Evolutionary conservation across 352 stramenopile species (phyloP).

Genomic region (Blastocystis sp.): DNA sequence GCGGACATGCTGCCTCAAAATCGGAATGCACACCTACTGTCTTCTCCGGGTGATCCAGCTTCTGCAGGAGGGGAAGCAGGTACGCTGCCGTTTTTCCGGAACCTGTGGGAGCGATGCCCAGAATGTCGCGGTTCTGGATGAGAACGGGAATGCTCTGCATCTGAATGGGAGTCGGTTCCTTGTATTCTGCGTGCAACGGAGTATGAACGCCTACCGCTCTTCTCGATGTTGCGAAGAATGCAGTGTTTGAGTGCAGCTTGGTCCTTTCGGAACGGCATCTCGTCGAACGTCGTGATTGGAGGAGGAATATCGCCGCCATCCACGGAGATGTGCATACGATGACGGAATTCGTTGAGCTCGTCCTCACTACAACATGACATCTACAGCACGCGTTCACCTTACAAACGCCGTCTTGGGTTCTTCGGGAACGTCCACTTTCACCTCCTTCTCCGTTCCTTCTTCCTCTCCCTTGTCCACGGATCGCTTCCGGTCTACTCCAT

Average conservation of each 20-base stretch:
- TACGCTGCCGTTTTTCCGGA: constrained; percentile 92
- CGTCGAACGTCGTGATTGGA: constrained; percentile 52
- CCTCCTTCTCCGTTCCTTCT: background rate
- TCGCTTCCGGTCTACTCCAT: background rate
- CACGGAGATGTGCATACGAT: constrained; percentile 50
- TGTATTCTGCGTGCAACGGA: constrained; percentile 70
- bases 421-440: background rate
- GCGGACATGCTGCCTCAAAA: constrained; percentile 68
- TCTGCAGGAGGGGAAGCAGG: constrained; percentile 80
- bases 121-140: constrained; percentile 77
- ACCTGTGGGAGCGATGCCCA: constrained; percentile 87
- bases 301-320: constrained; percentile 47
- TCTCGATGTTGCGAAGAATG: constrained; percentile 49
- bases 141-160: constrained; percentile 87
- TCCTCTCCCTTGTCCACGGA: background rate
- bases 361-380: background rate
- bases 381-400: background rate
- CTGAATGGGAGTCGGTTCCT: constrained; percentile 95
- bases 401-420: background rate
- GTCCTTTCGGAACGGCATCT: constrained; percentile 56
- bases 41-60: constrained; percentile 64
- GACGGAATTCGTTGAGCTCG: constrained; percentile 33
- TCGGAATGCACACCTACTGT: constrained; percentile 19
- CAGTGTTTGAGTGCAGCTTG: background rate
- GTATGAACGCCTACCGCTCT: constrained; percentile 37